Evolutionary conservation across 306 rosid genomes (phyloP).

Genomic region (Ormosia semicastrata): DNA sequence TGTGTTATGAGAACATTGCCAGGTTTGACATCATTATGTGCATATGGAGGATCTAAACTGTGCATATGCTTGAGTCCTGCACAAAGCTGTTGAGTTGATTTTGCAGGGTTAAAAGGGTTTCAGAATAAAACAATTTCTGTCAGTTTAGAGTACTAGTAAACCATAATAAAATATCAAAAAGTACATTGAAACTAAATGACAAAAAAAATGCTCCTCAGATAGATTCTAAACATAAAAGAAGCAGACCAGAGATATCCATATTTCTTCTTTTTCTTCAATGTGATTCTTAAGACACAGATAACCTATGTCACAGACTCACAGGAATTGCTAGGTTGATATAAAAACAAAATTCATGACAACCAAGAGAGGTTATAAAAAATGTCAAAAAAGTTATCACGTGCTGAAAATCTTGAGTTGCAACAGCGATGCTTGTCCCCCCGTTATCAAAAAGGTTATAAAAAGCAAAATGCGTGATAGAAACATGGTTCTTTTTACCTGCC

Average conservation of each 20-base stretch:
- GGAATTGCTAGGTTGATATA: conserved; percentile 16
- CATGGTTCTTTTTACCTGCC: conserved; percentile 58
- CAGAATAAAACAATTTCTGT: not conserved
- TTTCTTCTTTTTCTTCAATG: not conserved
- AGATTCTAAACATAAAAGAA: conserved; percentile 13
- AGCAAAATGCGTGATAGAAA: not conserved
- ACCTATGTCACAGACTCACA: not conserved
- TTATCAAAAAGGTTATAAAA: not conserved
- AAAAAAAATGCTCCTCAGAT: not conserved
- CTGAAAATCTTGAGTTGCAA: conserved; percentile 6
- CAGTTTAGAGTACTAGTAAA: not conserved
- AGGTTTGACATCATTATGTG: conserved; percentile 95
- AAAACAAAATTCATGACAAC: not conserved
- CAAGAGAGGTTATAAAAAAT: not conserved
- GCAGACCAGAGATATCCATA: conserved; percentile 14
- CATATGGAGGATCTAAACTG: conserved; percentile 88
- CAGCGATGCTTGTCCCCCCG: not conserved
- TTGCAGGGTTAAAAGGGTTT: conserved; percentile 36
- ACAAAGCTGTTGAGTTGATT: conserved; percentile 72
- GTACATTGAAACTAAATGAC: not conserved
- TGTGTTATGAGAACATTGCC: conserved; percentile 89
- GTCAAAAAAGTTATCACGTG: not conserved
- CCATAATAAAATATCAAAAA: conserved; percentile 14
- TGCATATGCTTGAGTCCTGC: conserved; percentile 99
- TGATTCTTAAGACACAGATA: conserved; percentile 7